Percentiles rank a stretch among this genome's conserved stretches.
These are phyloP conservation scores for Termitomyces bulborhizus DNA, from an alignment of 768 basidiomycete genomes.

Conservation along the genomic window DNA sequence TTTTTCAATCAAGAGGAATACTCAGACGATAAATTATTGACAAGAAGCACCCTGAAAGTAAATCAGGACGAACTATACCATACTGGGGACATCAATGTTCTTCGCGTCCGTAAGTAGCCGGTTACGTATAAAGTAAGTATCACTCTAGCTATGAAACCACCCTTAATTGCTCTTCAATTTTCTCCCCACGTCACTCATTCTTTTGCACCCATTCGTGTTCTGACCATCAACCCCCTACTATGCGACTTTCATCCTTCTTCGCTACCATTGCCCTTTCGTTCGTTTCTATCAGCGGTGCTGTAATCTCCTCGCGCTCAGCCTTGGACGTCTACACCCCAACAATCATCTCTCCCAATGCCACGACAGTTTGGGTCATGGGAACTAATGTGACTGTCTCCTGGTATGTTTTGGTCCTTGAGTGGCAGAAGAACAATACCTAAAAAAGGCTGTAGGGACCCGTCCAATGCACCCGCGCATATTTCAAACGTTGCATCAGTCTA, in stretches of 20 bases:
- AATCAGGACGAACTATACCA: background rate
- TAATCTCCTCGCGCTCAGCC: constrained; percentile 16
- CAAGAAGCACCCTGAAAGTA: background rate
- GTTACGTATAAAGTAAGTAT: constrained; percentile 1
- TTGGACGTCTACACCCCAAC: constrained; percentile 26
- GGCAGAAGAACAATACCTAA: background rate
- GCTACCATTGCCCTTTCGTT: constrained; percentile 20
- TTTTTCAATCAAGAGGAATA: background rate
- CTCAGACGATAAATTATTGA: background rate
- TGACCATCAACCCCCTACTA: background rate
- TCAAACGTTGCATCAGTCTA: constrained; percentile 32
- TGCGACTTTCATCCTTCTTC: constrained; percentile 20
- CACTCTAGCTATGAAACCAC: background rate
- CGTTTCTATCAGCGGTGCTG: constrained; percentile 16
- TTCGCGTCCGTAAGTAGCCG: background rate
- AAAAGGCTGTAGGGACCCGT: constrained; percentile 28
- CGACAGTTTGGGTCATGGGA: constrained; percentile 24
- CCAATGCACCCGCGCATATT: constrained; percentile 31
- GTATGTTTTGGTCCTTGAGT: constrained; percentile 11
- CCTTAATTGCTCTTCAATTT: background rate
- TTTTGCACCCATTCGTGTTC: background rate
- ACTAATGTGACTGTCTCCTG: constrained; percentile 21
- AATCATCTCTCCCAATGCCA: constrained; percentile 21
- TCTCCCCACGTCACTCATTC: background rate
- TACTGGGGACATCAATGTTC: constrained; percentile 3